These are phyloP conservation scores for Henningerozyma blattae DNA, from an alignment of 805 yeast species.

Conservation along the genomic window DNA sequence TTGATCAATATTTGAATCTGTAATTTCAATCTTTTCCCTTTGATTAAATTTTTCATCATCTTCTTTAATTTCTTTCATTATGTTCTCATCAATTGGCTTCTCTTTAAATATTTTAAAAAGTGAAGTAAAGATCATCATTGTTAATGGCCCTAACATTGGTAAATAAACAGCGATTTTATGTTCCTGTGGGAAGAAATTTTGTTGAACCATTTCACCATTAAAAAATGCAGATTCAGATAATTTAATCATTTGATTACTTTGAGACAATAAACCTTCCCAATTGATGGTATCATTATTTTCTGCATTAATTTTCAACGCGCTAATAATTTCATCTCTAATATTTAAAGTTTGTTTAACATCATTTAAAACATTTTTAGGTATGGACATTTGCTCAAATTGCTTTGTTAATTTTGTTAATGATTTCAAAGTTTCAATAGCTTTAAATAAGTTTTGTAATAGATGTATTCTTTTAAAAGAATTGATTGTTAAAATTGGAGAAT, in stretches of 20 bases:
- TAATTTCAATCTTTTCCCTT: no score
- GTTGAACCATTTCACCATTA: conserved; percentile 91
- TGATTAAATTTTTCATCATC: no score
- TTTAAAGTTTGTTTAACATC: conserved; percentile 44
- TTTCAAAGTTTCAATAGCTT: conserved; percentile 55
- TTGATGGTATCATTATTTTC: conserved; percentile 22
- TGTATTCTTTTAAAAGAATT: conserved; percentile 55
- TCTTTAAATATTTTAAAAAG: conserved; percentile 35
- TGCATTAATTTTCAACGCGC: no score
- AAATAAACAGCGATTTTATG: conserved; percentile 89
- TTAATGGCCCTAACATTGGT: conserved; percentile 81
- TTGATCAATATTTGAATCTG: no score
- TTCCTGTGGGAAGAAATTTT: conserved; percentile 88
- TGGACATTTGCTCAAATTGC: conserved; percentile 66
- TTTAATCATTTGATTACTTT: conserved; percentile 35
- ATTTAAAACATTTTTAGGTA: conserved; percentile 57
- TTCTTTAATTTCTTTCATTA: neutral
- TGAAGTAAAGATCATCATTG: conserved; percentile 49
- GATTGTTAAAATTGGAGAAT: conserved; percentile 46
- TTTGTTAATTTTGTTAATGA: conserved; percentile 61
- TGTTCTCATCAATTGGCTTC: conserved; percentile 1
- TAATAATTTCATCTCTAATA: conserved; percentile 22
- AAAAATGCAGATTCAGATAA: conserved; percentile 64
- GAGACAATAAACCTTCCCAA: conserved; percentile 41
- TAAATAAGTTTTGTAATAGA: conserved; percentile 43